Conservation (phyloP, 1,284 basidiomycete species). For the Puccinia polysora region DNA sequence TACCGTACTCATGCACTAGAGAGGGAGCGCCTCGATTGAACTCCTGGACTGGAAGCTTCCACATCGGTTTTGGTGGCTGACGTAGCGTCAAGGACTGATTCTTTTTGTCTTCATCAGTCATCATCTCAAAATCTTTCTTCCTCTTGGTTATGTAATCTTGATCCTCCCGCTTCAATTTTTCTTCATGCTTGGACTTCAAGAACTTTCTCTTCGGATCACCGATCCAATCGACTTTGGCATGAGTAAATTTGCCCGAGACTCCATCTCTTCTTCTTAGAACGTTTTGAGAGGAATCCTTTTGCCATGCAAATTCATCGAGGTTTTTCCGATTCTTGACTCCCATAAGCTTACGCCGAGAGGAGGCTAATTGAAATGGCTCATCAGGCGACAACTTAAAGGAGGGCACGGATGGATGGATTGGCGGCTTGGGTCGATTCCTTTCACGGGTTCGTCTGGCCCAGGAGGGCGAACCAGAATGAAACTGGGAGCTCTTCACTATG, state of each 20-base stretch:
- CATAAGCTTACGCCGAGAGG: conserved; percentile 37
- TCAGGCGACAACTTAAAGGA: conserved; percentile 32
- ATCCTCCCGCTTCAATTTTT: conserved; percentile 16
- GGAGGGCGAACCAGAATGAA: conserved; percentile 23
- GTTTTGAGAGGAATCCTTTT: conserved; percentile 36
- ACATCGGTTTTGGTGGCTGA: conserved; percentile 23
- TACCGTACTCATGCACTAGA: conserved; percentile 40
- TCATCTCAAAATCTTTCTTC: conserved; percentile 23
- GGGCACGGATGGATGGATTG: conserved; percentile 39
- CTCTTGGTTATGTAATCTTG: conserved; percentile 15
- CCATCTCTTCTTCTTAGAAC: conserved; percentile 36
- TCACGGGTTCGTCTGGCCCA: conserved; percentile 27
- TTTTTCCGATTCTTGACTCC: conserved; percentile 37
- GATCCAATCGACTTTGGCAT: conserved; percentile 42
- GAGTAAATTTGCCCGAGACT: conserved; percentile 38
- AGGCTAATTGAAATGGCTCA: conserved; percentile 6
- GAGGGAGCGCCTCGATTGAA: conserved; percentile 33
- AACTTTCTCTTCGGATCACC: conserved; percentile 33
- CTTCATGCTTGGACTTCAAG: conserved; percentile 19
- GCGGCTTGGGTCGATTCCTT: conserved; percentile 30
- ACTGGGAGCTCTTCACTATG: background rate
- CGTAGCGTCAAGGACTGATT: background rate
- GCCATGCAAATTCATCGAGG: conserved; percentile 38
- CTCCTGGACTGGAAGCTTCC: conserved; percentile 32
- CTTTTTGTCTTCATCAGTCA: conserved; percentile 21